Conservation (phyloP, 345 rosid species). For the Lepidium aucheri region DNA sequence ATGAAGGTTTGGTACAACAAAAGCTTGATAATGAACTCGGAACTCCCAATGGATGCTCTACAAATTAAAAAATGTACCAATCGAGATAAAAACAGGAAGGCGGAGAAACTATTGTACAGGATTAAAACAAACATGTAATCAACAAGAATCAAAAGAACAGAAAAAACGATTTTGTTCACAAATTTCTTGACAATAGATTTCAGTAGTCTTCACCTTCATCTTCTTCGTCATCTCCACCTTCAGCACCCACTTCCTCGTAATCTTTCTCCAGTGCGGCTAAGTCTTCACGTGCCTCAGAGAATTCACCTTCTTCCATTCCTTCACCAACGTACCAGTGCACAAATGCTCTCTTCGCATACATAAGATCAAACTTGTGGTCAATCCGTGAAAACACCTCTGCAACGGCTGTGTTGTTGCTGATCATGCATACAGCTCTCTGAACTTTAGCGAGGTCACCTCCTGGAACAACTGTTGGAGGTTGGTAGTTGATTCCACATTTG, state of each 20-base stretch:
- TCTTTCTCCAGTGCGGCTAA: conserved; percentile 39
- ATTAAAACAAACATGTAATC: conserved; percentile 6
- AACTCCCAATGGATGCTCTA: conserved; percentile 7
- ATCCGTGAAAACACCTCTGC: conserved; percentile 62
- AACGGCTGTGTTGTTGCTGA: conserved; percentile 66
- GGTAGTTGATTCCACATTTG: conserved; percentile 62
- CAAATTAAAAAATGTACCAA: conserved; percentile 8
- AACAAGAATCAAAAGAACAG: conserved; percentile 15
- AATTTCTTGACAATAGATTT: background rate
- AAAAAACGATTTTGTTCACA: background rate
- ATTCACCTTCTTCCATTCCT: conserved; percentile 73
- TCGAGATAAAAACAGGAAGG: background rate
- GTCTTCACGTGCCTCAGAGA: conserved; percentile 67
- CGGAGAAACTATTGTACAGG: conserved; percentile 17
- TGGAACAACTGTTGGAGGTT: conserved; percentile 58
- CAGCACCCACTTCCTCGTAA: conserved; percentile 63
- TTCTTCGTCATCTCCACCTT: conserved; percentile 53
- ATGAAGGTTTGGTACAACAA: conserved; percentile 2
- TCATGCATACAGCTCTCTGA: conserved; percentile 65
- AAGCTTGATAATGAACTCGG: conserved; percentile 17
- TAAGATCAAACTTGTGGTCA: conserved; percentile 62
- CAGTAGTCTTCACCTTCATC: conserved; percentile 53
- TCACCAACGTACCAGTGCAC: conserved; percentile 73
- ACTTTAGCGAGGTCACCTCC: conserved; percentile 67
- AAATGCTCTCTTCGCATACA: conserved; percentile 61